These are phyloP conservation scores for Aureobasidium vineae DNA, from an alignment of 2,329 filamentous ascomycete species.

Conservation along the genomic window DNA sequence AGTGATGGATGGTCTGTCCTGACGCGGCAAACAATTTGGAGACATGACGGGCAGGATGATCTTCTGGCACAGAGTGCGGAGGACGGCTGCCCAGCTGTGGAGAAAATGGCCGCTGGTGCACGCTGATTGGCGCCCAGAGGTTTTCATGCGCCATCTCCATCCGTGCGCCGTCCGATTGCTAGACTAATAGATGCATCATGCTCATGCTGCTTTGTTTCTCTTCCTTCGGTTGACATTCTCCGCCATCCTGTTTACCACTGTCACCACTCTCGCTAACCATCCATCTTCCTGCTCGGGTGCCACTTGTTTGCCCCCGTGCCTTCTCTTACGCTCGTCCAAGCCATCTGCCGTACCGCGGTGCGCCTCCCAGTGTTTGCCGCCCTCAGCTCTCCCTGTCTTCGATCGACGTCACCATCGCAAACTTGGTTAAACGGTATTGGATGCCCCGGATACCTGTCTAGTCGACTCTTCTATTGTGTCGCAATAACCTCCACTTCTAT, in stretches of 20 bases:
- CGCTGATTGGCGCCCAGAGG: slow-evolving; percentile 6
- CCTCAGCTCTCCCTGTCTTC: slow-evolving; percentile 15
- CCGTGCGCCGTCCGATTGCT: not conserved
- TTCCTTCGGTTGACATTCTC: not conserved
- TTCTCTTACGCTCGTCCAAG: not conserved
- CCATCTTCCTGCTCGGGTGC: not conserved
- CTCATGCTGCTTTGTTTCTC: slow-evolving; percentile 12
- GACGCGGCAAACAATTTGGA: not conserved
- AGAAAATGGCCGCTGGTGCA: not conserved
- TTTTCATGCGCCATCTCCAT: not conserved
- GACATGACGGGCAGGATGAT: slow-evolving; percentile 6
- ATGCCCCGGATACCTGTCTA: not conserved
- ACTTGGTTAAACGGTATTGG: slow-evolving; percentile 2
- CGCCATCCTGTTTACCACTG: not conserved
- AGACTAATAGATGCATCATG: slow-evolving; percentile 13
- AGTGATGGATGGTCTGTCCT: not conserved
- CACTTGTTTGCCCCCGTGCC: not conserved
- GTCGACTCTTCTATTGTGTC: not conserved
- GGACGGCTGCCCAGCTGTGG: not conserved
- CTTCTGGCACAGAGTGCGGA: slow-evolving; percentile 6
- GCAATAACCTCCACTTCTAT: not conserved
- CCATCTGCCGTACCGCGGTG: not conserved
- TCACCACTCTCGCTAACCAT: slow-evolving; percentile 7
- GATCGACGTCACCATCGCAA: slow-evolving; percentile 20
- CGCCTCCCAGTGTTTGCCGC: slow-evolving; percentile 5